Evolutionary conservation across 345 rosid species (phyloP).

Genomic region (Carallia pectinifolia): DNA sequence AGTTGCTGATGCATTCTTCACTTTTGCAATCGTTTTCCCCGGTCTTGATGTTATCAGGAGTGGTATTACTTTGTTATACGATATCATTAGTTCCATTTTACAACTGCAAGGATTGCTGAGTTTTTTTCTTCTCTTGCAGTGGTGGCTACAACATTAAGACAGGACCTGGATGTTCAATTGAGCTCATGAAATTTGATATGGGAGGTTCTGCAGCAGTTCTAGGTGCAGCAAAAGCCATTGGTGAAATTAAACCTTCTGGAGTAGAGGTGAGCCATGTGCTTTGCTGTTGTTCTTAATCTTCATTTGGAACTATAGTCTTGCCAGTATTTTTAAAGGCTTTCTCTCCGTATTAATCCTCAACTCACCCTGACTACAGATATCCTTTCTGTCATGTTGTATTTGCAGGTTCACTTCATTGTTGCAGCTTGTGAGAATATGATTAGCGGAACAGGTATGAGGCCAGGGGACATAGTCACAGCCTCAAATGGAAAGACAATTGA

Average conservation of each 20-base stretch:
- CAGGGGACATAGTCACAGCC: slow-evolving; percentile 93
- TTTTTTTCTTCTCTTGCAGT: slow-evolving; percentile 28
- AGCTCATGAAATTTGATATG: slow-evolving; percentile 91
- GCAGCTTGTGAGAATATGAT: slow-evolving; percentile 99
- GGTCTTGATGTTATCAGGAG: background rate
- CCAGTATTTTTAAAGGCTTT: background rate
- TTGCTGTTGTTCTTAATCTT: background rate
- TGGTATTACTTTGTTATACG: background rate
- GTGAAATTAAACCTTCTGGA: slow-evolving; percentile 85
- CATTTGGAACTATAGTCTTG: background rate
- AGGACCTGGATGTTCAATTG: slow-evolving; percentile 80
- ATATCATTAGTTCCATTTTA: background rate
- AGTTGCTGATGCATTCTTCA: background rate
- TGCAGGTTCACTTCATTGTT: slow-evolving; percentile 84
- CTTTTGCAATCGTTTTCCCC: background rate
- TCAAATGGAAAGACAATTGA: slow-evolving; percentile 96
- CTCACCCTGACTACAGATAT: background rate
- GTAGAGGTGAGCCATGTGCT: slow-evolving; percentile 63
- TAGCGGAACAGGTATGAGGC: slow-evolving; percentile 99
- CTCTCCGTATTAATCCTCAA: background rate
- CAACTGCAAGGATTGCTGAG: background rate
- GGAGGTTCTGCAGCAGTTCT: slow-evolving; percentile 96
- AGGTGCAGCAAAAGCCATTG: slow-evolving; percentile 96
- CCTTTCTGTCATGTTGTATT: background rate
- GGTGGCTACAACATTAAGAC: slow-evolving; percentile 99